A percentile compares a stretch with the other conserved stretches of the same genome.
phyloP scores from a whole-genome alignment of 495 filamentous ascomycete genomes.

The Xeromyces bisporus region DNA sequence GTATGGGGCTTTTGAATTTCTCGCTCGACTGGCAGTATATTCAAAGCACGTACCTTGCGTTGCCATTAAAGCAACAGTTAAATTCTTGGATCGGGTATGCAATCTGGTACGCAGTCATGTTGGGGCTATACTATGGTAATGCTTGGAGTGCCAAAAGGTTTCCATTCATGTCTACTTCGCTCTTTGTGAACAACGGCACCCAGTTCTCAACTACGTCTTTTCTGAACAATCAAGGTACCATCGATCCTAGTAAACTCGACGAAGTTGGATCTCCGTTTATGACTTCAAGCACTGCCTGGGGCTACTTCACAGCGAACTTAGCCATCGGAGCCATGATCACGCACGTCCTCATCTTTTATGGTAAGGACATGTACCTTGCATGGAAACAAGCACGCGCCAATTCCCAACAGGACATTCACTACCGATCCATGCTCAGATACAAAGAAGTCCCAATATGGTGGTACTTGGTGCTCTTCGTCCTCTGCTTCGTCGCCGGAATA shows the following conservation, averaged over 20 bases:
- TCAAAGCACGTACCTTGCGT: constrained; percentile 13
- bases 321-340: constrained; percentile 21
- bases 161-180: constrained; percentile 32
- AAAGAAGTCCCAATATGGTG: constrained; percentile 39
- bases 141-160: constrained; percentile 31
- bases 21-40: constrained; percentile 37
- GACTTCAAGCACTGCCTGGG: constrained; percentile 7
- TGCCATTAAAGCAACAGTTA: constrained; percentile 15
- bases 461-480: constrained; percentile 29
- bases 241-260: constrained; percentile 14
- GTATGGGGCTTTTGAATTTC: constrained; percentile 22
- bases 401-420: constrained; percentile 27
- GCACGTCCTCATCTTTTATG: constrained; percentile 20
- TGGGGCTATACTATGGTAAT: constrained; percentile 31
- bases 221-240: constrained; percentile 14
- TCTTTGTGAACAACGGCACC: constrained; percentile 14
- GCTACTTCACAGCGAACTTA: constrained; percentile 10
- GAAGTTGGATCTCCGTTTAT: constrained; percentile 13
- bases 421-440: constrained; percentile 29
- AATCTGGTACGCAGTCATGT: constrained; percentile 24
- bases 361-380: constrained; percentile 15
- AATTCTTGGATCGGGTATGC: constrained; percentile 29
- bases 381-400: constrained; percentile 14
- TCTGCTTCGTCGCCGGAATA: constrained; percentile 33
- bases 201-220: constrained; percentile 7